Percentiles rank a stretch among this genome's conserved stretches.
Evolutionary conservation across 352 stramenopile species (phyloP).

Genomic region (Globisporangium paroecandrum): DNA sequence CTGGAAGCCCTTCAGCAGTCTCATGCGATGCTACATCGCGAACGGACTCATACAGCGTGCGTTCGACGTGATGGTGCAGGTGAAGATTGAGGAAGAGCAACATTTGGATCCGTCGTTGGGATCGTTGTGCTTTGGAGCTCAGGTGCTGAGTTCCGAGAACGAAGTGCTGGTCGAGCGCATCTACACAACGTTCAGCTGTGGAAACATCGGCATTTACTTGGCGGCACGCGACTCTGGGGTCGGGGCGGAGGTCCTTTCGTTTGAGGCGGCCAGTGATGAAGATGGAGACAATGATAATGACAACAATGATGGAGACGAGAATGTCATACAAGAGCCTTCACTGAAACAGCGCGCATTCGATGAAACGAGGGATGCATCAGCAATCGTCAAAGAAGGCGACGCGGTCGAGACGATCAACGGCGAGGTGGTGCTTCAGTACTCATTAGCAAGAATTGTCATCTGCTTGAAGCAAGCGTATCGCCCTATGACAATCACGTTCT

Average conservation of each 20-base stretch:
- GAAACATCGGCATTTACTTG: slow-evolving; percentile 40
- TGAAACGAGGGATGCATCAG: neutral
- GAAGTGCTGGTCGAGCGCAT: slow-evolving; percentile 42
- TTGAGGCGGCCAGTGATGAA: slow-evolving; percentile 1
- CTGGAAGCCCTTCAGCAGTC: slow-evolving; percentile 41
- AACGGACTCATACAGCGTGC: slow-evolving; percentile 45
- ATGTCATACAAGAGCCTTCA: neutral
- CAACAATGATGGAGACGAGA: neutral
- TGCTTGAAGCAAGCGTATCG: slow-evolving; percentile 38
- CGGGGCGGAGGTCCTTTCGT: slow-evolving; percentile 29
- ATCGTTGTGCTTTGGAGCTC: slow-evolving; percentile 28
- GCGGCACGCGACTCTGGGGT: slow-evolving; percentile 17
- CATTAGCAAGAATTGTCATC: slow-evolving; percentile 29
- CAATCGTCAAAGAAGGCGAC: slow-evolving; percentile 22
- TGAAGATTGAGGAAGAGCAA: slow-evolving; percentile 41
- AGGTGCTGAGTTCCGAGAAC: slow-evolving; percentile 28
- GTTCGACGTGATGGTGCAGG: slow-evolving; percentile 42
- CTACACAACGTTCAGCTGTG: slow-evolving; percentile 43
- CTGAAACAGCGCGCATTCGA: neutral
- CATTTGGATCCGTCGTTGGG: slow-evolving; percentile 31
- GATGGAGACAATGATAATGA: slow-evolving; percentile 16
- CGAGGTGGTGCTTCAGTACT: slow-evolving; percentile 31
- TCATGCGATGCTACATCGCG: slow-evolving; percentile 36
- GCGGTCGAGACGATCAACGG: slow-evolving; percentile 49
- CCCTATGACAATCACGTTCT: slow-evolving; percentile 44